These are phyloP conservation scores for Aspergillus conjunctus DNA, from an alignment of 495 filamentous ascomycete species.

Conservation along the genomic window DNA sequence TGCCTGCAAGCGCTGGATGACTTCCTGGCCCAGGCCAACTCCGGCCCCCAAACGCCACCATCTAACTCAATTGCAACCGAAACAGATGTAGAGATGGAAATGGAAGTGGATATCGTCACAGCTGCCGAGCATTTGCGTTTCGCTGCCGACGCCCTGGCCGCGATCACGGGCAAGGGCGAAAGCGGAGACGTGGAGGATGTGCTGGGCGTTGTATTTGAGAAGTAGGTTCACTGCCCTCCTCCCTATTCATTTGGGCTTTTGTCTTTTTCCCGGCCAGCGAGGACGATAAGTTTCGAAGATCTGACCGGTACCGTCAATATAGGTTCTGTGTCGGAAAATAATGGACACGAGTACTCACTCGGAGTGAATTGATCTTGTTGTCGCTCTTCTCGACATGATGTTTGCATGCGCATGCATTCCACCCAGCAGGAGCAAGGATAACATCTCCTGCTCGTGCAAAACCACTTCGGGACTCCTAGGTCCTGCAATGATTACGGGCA, in stretches of 20 bases:
- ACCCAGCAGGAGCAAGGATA: too few species aligned
- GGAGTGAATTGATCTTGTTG: too few species aligned
- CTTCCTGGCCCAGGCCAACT: slow-evolving; percentile 57
- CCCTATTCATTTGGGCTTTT: background rate
- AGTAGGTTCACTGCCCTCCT: slow-evolving; percentile 52
- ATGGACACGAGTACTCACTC: too few species aligned
- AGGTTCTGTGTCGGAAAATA: too few species aligned
- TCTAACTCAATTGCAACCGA: too few species aligned
- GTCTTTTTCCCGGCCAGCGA: background rate
- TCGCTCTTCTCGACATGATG: too few species aligned
- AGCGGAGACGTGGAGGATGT: slow-evolving; percentile 95
- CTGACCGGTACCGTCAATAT: too few species aligned
- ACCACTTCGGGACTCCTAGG: too few species aligned
- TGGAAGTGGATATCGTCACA: slow-evolving; percentile 76
- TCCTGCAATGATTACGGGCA: too few species aligned
- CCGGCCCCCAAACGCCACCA: background rate
- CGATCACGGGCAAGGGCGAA: slow-evolving; percentile 85
- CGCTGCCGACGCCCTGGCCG: slow-evolving; percentile 77
- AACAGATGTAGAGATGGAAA: too few species aligned
- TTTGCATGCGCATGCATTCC: too few species aligned
- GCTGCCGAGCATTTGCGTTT: slow-evolving; percentile 88
- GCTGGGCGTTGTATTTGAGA: slow-evolving; percentile 96
- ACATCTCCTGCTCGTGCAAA: too few species aligned
- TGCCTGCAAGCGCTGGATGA: slow-evolving; percentile 69
- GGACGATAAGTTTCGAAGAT: background rate